Percentiles rank a stretch among this genome's conserved stretches.
phyloP scores from a whole-genome alignment of 495 filamentous ascomycete species.

The Beverwykella pulmonaria region DNA sequence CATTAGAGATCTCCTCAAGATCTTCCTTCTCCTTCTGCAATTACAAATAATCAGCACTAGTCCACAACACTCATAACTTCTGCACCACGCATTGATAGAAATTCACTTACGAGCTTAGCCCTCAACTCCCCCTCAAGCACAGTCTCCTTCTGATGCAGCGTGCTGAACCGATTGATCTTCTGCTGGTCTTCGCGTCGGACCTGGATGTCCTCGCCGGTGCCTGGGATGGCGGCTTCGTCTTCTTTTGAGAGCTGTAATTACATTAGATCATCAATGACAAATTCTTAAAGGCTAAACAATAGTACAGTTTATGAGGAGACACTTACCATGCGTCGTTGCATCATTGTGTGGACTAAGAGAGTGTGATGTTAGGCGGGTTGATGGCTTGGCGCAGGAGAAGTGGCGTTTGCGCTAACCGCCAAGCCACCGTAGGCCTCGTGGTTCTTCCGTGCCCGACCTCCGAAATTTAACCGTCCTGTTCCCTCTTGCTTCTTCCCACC shows the following conservation, averaged over 20 bases:
- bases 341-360: conserved; percentile 10
- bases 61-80: background rate
- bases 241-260: conserved; percentile 77
- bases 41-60: background rate
- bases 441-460: too few relatives aligned
- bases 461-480: too few relatives aligned
- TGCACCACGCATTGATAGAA: background rate
- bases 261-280: conserved; percentile 12
- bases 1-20: conserved; percentile 84
- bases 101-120: conserved; percentile 69
- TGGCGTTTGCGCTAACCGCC: too few relatives aligned
- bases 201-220: conserved; percentile 72
- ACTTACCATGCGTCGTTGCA: conserved; percentile 48
- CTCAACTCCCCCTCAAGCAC: conserved; percentile 79
- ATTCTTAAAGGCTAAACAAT: too few relatives aligned
- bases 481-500: too few relatives aligned
- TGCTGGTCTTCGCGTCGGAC: conserved; percentile 96
- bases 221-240: conserved; percentile 70
- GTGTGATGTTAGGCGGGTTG: background rate
- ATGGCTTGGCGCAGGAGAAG: background rate
- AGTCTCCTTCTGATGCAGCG: conserved; percentile 83
- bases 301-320: too few relatives aligned
- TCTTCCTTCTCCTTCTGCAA: conserved; percentile 96
- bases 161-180: conserved; percentile 97
- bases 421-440: too few relatives aligned